Conservation (phyloP, 192 early-diverging fungal species). For the Backusella circina region DNA sequence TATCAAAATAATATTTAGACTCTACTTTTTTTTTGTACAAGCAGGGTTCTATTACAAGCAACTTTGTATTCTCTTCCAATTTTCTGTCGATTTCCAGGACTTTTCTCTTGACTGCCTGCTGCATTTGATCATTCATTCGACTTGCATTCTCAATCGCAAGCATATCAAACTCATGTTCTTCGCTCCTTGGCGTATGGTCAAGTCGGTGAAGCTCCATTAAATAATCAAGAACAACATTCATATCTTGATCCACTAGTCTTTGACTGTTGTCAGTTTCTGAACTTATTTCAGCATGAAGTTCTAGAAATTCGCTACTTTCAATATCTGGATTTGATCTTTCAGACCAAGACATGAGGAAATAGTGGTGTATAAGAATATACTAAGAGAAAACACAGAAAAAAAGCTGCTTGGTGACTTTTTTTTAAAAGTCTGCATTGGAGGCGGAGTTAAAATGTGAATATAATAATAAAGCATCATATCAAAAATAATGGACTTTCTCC, state of each 20-base stretch:
- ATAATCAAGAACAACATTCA: neutral
- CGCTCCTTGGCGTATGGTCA: neutral
- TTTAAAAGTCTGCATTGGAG: too few relatives aligned
- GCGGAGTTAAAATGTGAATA: too few relatives aligned
- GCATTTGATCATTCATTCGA: conserved; percentile 8
- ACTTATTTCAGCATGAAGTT: too few relatives aligned
- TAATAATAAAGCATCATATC: too few relatives aligned
- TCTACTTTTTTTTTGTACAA: neutral
- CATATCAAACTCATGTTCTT: neutral
- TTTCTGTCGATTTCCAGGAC: neutral
- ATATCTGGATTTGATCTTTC: too few relatives aligned
- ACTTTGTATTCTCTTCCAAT: neutral
- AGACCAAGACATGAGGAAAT: too few relatives aligned
- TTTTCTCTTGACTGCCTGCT: neutral
- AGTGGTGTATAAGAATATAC: too few relatives aligned
- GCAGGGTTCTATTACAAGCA: neutral
- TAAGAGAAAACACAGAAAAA: too few relatives aligned
- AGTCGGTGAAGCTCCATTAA: neutral
- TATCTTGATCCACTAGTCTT: neutral
- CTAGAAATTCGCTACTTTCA: too few relatives aligned
- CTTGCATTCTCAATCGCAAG: neutral
- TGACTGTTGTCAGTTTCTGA: neutral
- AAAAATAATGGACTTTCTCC: too few relatives aligned
- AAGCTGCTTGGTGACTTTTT: too few relatives aligned
- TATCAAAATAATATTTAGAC: neutral